Base-by-base conservation (phyloP, 345 rosid species). In the Salix dunnii region DNA sequence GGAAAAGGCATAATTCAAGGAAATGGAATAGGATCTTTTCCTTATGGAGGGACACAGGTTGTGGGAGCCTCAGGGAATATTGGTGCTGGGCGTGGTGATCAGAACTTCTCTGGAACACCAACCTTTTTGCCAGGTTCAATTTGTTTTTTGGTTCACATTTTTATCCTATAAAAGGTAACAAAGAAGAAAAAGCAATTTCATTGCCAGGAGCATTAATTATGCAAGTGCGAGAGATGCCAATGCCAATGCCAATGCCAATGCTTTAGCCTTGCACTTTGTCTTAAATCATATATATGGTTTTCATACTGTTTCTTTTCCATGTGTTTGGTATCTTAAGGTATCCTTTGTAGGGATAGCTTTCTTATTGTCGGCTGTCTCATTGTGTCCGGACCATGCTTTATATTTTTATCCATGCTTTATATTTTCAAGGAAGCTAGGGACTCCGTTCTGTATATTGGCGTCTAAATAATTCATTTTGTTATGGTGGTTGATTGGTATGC, bases 121-220 rank as follows among this genome's bases (percentile, higher is more conserved):
- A 80, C 96, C 58, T 92, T 91, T 86, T 87, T 94, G 77, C 97
- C 98, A 28, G 91, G 97, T 94, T 87, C 58, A 46, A 48, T 17
- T 20, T 36, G 62, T 77, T 55, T 55, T n/a, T 58, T 58, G 71
- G 58, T 71, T 46, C 42, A 21, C 6, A 53, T 79, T 40, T 70
- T 46, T 72, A 64, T 77, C 14, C 49, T 25, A 7, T 31, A 28
- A 68, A 35, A 48, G 28, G 13, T 70, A 73, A 75, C 49, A 21
- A 28, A 55, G 61, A 53, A 60, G 46, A 38, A 74, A 28, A 46
- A 67, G 51, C 17, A 21, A 73, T 30, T 60, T 27, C 53, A 76
- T 25, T 61, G 63, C 73, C 8, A 63, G 14, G 43, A 55, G 66
- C 28, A 5, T 72, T 55, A 27, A 51, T 35, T 33, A n/a, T 55